Percentiles rank a stretch among this genome's conserved stretches.
Evolutionary conservation across 1,284 basidiomycete species (phyloP).

Genomic region (Irpex lacteus): DNA sequence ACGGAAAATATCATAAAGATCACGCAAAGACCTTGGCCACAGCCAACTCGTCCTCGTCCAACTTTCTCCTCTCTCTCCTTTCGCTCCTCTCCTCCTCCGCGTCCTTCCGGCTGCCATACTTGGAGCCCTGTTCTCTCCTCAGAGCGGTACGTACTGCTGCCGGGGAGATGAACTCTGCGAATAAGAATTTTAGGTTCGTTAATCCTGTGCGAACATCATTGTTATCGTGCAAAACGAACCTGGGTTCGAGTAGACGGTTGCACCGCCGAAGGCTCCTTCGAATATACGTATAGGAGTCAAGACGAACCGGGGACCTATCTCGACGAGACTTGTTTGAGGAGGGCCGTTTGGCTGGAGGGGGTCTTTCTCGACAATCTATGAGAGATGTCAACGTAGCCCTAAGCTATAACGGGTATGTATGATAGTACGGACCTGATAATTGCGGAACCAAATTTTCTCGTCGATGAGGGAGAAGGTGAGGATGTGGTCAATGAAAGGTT

Average conservation of each 20-base stretch:
- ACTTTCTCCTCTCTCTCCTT: slow-evolving; percentile 65
- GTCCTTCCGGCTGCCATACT: slow-evolving; percentile 80
- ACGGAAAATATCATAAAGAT: no score
- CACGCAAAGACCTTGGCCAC: slow-evolving; percentile 88
- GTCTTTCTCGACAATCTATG: slow-evolving; percentile 73
- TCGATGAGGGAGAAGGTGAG: slow-evolving; percentile 96
- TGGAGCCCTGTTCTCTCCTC: slow-evolving; percentile 73
- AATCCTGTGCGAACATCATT: background rate
- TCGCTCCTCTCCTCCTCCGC: slow-evolving; percentile 66
- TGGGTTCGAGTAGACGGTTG: slow-evolving; percentile 95
- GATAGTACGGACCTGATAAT: slow-evolving; percentile 76
- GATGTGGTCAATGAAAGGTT: slow-evolving; percentile 98
- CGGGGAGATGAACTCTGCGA: slow-evolving; percentile 86
- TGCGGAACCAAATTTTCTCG: slow-evolving; percentile 98
- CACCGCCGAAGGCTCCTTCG: slow-evolving; percentile 94
- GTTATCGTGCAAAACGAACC: slow-evolving; percentile 44
- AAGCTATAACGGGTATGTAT: no score
- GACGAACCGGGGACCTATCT: slow-evolving; percentile 97
- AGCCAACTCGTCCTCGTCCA: slow-evolving; percentile 79
- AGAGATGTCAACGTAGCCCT: no score
- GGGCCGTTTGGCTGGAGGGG: slow-evolving; percentile 71
- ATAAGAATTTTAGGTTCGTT: background rate
- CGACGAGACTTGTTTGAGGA: slow-evolving; percentile 79
- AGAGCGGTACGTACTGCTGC: slow-evolving; percentile 75
- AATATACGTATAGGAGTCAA: slow-evolving; percentile 98